Conservation (phyloP, 257 asterid species). For the Forsythia suspensa region DNA sequence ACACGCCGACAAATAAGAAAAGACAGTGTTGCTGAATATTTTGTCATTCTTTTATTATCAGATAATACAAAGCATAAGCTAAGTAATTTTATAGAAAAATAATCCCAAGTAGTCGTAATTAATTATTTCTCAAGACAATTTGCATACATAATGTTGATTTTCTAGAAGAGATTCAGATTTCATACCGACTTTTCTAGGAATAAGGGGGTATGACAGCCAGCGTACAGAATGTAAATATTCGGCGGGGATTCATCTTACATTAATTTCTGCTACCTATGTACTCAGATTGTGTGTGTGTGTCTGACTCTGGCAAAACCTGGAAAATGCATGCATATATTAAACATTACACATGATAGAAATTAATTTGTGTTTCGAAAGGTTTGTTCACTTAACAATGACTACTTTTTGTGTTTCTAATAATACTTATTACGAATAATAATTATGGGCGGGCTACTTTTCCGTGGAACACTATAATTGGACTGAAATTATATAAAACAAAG, state of each 20-base stretch:
- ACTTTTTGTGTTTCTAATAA: no score
- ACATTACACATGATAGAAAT: background rate
- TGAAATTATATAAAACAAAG: no score
- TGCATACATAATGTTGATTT: slow-evolving; percentile 25
- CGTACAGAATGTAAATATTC: slow-evolving; percentile 48
- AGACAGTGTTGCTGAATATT: slow-evolving; percentile 26
- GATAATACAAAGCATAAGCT: slow-evolving; percentile 45
- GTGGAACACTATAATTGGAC: no score
- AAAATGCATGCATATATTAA: background rate
- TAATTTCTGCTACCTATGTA: slow-evolving; percentile 2
- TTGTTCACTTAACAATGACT: no score
- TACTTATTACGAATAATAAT: no score
- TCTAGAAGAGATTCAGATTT: slow-evolving; percentile 10
- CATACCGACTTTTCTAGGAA: slow-evolving; percentile 40
- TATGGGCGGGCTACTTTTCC: no score
- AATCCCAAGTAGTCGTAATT: slow-evolving; percentile 25
- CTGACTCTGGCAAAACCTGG: background rate
- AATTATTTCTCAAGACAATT: slow-evolving; percentile 17
- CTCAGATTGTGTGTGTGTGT: background rate
- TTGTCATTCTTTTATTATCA: slow-evolving; percentile 22
- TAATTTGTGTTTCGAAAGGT: no score
- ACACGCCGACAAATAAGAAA: slow-evolving; percentile 59
- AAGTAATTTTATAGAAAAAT: background rate
- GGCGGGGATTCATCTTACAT: slow-evolving; percentile 27
- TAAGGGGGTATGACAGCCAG: slow-evolving; percentile 47